Base-by-base conservation (phyloP, 2,329 filamentous ascomycete genomes). In the Alternaria viburni region DNA sequence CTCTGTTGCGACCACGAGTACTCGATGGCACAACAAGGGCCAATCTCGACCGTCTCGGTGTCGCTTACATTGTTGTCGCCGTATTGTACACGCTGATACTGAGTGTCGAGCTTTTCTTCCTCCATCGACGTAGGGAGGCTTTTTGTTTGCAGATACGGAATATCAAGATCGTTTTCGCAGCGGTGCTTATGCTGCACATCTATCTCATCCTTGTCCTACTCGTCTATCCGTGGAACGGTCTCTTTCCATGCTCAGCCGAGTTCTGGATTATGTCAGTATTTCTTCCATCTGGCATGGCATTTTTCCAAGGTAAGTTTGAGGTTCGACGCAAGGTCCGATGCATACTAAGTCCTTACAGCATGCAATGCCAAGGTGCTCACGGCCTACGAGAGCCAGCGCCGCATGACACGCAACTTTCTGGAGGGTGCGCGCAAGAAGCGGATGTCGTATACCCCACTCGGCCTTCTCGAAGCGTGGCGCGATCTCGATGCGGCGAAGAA, bases 221-320 rank as follows among this genome's bases (percentile, higher is more conserved):
- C 4, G 78, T 77, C n/a, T 80, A 80, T 58, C 75, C 76, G 12
- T 72, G 72, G 68, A 79, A 79, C 41, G 77, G 77, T 8, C 60
- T 68, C 4, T 79, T 75, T 26, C 77, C 77, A 19, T 79, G 76
- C 56, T 67, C 72, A 10, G 77, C 77, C n/a, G 77, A 80, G 54
- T 80, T 77, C 59, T 79, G 76, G 77, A 72, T 80, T 50, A 80
- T 80, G 78, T 78, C 76, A 10, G 65, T 80, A 19, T 79, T 79
- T 41, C 66, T 79, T 11, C 78, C 78, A 8, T 74, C 70, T 8
- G 78, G 78, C n/a, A 79, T 80, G 75, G 77, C 77, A 5, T 69
- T 80, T 19, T 80, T 80, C 59, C 77, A 80, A 69, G 75, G 77
- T 78, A 67, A 54, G 62, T 49, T 13, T 9, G 12, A 6, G 15